Evolutionary conservation across 495 filamentous ascomycete genomes (phyloP), one percentile per base, ranked within the genome.

Genomic region (Achaetomiella virescens): DNA sequence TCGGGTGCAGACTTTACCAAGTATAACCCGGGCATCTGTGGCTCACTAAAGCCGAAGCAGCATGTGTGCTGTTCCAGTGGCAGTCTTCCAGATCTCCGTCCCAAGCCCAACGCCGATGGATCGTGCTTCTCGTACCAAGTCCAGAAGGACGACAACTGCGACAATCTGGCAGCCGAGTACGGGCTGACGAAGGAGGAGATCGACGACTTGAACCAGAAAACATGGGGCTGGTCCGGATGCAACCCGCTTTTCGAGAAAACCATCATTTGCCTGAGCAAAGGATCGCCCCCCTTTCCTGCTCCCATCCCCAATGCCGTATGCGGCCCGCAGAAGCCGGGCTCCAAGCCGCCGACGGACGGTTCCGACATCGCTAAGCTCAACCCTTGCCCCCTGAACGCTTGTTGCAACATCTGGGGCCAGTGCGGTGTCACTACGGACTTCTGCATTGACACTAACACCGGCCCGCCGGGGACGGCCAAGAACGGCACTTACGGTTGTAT

Each of bases 371-470:
- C 48, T 6, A 54, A 53, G 7, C 63, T 71, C 2, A 73, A 71
- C 38, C 68, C 65, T 11, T 73, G 68, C 44, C 67, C 66, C 20
- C 59, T 73, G 12, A 73, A 73, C 41, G 64, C 52, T 15, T 65
- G 64, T 58, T 70, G 67, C 48, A 63, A 74, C 50, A 61, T 65
- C 3, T 77, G 72, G 68, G 78, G 77, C 14, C 66, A 75, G 21
- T 81, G 78, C 53, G 78, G 78, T 15, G 72, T 61, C 2, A 76
- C 66, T 0, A 20, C 36, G 2, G 74, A 78, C 3, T 80, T 78
- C 58, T 81, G 77, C 38, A 66, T 43, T n/a, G 50, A 37, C 14
- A 43, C 53, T 5, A 49, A 49, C 11, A 42, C 66, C 9, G 72
- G 74, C 2, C 59, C 65, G 0, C 77, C 76, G 0, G 76, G 77